Evolutionary conservation across 2,329 filamentous ascomycete genomes (phyloP), one percentile per base, ranked within the genome.

Genomic region (Pseudonectria buxi): DNA sequence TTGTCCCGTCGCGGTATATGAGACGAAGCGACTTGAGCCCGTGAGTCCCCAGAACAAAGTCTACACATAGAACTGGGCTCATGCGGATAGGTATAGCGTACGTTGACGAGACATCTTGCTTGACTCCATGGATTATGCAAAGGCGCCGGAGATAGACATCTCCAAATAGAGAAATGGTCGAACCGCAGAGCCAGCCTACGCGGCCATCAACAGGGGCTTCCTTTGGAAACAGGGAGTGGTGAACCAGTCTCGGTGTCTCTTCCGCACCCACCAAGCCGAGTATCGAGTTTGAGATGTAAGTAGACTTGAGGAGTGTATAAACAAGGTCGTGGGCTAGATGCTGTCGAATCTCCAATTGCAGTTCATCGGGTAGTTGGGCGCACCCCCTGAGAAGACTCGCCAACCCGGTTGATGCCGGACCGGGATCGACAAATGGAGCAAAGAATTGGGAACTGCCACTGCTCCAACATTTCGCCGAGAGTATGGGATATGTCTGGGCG

Each of bases 401-500:
- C 7, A 27, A 12, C 6, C 26, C 22, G 11, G 30, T 22, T 22
- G 18, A 22, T 5, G 9, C 18, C 9, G 18, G 18, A 9, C 18
- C 18, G 5, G 18, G 18, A 22, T 22, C 18, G 18, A 22, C 5
- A 22, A 22, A 22, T 5, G 18, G 5, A 22, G 18, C 18, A 22
- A 22, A 22, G 18, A 22, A 22, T 22, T 9, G 5, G 18, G 5
- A 5, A 22, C 9, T 9, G 9, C 9, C 18, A 22, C 9, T 9
- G 18, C 18, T 22, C 5, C 18, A 22, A 9, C 18, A 22, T 9
- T 22, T 22, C 9, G 18, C 5, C 9, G 18, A 9, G 9, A 22
- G 28, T 9, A 39, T 30, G 11, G 25, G 30, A 18, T 25, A 14
- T 2, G 37, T 35, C 26, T 35, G 37, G 22, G 32, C 32, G 24